Conservation (phyloP, 1,284 basidiomycete species). For the Ceraceosorus guamensis region DNA sequence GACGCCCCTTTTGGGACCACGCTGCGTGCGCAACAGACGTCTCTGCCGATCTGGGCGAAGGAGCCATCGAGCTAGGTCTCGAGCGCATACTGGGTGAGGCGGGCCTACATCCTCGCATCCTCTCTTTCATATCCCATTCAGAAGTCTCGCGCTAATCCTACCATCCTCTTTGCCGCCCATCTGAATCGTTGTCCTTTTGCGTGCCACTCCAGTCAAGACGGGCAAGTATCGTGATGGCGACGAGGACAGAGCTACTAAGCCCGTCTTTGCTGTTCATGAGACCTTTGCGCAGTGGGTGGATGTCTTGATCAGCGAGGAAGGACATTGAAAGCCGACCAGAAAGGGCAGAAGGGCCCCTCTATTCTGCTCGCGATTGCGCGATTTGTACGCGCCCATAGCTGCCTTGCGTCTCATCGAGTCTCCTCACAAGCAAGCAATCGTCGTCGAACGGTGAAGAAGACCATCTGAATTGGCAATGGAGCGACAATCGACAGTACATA, state of each 20-base stretch:
- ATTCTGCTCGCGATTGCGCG: no score
- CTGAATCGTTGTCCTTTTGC: constrained; percentile 7
- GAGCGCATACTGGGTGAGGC: constrained; percentile 62
- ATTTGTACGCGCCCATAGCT: no score
- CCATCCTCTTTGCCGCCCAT: constrained; percentile 12
- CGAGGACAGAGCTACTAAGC: constrained; percentile 51
- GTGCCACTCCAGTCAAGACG: constrained; percentile 53
- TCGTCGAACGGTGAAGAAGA: no score
- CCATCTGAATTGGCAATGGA: no score
- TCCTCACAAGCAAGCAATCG: no score
- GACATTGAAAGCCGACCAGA: neutral
- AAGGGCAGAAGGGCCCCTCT: no score
- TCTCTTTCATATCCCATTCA: neutral
- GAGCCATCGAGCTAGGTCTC: constrained; percentile 68
- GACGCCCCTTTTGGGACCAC: no score
- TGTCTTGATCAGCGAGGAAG: neutral
- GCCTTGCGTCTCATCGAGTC: no score
- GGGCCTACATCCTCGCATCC: neutral
- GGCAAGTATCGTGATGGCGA: constrained; percentile 62
- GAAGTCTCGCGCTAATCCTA: neutral
- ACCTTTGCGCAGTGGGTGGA: constrained; percentile 55
- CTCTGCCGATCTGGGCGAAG: constrained; percentile 69
- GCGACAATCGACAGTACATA: no score
- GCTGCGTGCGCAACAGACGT: constrained; percentile 56
- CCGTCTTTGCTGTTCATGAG: constrained; percentile 56